A percentile compares a stretch with the other conserved stretches of the same genome.
Evolutionary conservation across 208 protist genomes (phyloP).

Genomic region (Angomonas ambiguus): DNA sequence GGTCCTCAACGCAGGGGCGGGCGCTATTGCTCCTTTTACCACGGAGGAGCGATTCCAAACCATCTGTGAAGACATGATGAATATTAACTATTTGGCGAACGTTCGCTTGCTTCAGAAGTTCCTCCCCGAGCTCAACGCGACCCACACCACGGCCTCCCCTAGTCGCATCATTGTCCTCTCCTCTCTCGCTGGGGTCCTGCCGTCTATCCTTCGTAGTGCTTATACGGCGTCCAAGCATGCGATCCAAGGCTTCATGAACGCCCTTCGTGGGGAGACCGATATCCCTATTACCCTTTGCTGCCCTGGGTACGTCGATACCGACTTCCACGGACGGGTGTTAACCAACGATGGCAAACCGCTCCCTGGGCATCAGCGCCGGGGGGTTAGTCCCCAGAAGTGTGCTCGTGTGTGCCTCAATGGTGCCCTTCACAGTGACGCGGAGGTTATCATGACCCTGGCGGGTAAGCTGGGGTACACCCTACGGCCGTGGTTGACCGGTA

Average conservation of each 20-base stretch:
- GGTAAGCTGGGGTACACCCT: constrained; percentile 75
- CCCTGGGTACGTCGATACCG: constrained; percentile 82
- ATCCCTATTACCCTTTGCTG: constrained; percentile 78
- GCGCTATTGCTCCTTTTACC: constrained; percentile 70
- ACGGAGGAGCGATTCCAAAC: constrained; percentile 34
- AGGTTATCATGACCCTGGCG: constrained; percentile 66
- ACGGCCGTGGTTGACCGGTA: constrained; percentile 53
- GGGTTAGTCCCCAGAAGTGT: constrained; percentile 46
- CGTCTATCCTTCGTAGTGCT: constrained; percentile 63
- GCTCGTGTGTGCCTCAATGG: constrained; percentile 48
- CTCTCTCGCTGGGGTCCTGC: constrained; percentile 72
- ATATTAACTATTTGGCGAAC: constrained; percentile 86
- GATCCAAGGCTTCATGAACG: constrained; percentile 86
- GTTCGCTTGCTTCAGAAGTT: constrained; percentile 69
- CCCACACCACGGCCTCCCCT: constrained; percentile 27
- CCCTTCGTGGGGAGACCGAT: constrained; percentile 65
- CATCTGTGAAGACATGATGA: constrained; percentile 71
- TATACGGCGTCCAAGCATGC: constrained; percentile 87
- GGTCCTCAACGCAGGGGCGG: constrained; percentile 77
- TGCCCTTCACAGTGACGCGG: constrained; percentile 49
- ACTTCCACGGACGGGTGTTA: constrained; percentile 67
- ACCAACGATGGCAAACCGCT: constrained; percentile 31
- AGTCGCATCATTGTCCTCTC: constrained; percentile 73
- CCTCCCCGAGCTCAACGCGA: constrained; percentile 42
- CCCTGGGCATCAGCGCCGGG: constrained; percentile 41